Percentiles rank a stretch among this genome's conserved stretches.
Evolutionary conservation across 1,284 basidiomycete species (phyloP).

Genomic region (Austroboletus sp.): DNA sequence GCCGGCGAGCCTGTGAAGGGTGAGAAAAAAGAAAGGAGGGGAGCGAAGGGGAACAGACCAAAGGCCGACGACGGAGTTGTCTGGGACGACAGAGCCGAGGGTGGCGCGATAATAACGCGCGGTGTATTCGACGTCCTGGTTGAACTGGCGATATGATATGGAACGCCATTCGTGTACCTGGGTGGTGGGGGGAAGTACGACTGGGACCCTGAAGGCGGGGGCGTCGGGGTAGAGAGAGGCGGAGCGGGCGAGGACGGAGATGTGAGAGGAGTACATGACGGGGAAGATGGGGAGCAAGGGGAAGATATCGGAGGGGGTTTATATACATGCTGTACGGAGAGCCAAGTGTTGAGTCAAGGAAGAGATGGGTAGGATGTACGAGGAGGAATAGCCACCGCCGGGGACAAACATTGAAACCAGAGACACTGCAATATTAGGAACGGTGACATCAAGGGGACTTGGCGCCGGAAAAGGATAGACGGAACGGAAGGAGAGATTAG

Average conservation of each 20-base stretch:
- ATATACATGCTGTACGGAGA: constrained; percentile 29
- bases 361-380: constrained; percentile 26
- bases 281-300: constrained; percentile 4
- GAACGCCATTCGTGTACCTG: constrained; percentile 41
- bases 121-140: constrained; percentile 46
- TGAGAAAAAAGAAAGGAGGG: constrained; percentile 5
- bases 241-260: constrained; percentile 45
- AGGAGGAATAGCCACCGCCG: constrained; percentile 30
- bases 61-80: constrained; percentile 56
- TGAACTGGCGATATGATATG: constrained; percentile 51
- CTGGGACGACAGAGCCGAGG: constrained; percentile 40
- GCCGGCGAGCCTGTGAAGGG: constrained; percentile 51
- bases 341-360: constrained; percentile 18
- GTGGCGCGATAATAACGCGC: constrained; percentile 50
- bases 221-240: constrained; percentile 39
- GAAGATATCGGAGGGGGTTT: constrained; percentile 18
- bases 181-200: constrained; percentile 32
- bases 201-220: constrained; percentile 48
- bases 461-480: constrained; percentile 22
- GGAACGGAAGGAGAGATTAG: constrained; percentile 21
- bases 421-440: constrained; percentile 31
- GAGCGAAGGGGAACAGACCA: constrained; percentile 42
- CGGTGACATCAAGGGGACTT: constrained; percentile 24
- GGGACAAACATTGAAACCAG: constrained; percentile 31
- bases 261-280: constrained; percentile 40